These are phyloP conservation scores for Beauveria rudraprayagi DNA, from an alignment of 2,329 filamentous ascomycete genomes.

Conservation along the genomic window DNA sequence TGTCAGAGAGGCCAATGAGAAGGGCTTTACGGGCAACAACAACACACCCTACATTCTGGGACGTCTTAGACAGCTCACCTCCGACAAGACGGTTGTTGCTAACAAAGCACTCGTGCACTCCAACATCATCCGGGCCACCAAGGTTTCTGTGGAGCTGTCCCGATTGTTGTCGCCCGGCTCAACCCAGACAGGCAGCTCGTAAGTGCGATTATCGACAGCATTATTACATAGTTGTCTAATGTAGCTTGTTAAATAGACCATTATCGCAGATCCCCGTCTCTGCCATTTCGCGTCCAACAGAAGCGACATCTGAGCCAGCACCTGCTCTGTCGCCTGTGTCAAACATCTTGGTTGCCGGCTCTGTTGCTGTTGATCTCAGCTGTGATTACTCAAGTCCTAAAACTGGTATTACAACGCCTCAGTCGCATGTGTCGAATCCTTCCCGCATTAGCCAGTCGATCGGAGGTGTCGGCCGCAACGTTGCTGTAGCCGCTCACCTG, in stretches of 20 bases:
- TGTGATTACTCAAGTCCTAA: slow-evolving; percentile 57
- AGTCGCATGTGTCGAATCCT: slow-evolving; percentile 77
- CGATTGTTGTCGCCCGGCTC: slow-evolving; percentile 29
- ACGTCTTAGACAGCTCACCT: slow-evolving; percentile 71
- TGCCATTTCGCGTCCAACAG: neutral
- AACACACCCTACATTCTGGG: slow-evolving; percentile 80
- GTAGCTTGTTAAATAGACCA: slow-evolving; percentile 23
- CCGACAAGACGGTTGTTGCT: slow-evolving; percentile 61
- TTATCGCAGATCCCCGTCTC: neutral
- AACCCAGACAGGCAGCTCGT: slow-evolving; percentile 25
- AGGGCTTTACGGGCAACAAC: slow-evolving; percentile 61
- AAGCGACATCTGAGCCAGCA: neutral
- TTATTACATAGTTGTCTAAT: slow-evolving; percentile 26
- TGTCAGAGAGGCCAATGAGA: slow-evolving; percentile 53
- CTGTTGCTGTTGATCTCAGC: slow-evolving; percentile 77
- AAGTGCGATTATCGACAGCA: slow-evolving; percentile 24
- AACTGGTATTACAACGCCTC: slow-evolving; percentile 30
- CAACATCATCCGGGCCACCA: slow-evolving; percentile 48
- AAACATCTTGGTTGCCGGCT: slow-evolving; percentile 73
- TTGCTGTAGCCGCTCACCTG: slow-evolving; percentile 73
- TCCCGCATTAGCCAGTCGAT: slow-evolving; percentile 72
- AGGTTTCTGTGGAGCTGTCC: slow-evolving; percentile 46
- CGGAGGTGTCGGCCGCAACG: slow-evolving; percentile 87
- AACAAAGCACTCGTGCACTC: slow-evolving; percentile 57
- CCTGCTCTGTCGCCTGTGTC: neutral